Conservation (phyloP, 345 rosid genomes). For the Hibiscus mutabilis region DNA sequence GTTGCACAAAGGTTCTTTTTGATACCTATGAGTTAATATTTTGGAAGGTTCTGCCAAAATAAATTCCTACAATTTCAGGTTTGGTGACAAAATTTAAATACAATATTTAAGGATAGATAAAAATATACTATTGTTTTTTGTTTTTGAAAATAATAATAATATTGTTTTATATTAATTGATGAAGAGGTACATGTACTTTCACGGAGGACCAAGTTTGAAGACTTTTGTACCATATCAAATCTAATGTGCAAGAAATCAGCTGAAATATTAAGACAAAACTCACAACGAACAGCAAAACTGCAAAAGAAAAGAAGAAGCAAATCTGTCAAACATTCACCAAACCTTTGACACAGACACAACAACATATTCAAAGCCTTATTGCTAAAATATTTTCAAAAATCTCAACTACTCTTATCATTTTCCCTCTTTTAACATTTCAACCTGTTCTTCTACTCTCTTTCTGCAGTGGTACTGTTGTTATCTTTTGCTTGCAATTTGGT, state of each 20-base stretch:
- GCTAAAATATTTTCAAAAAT: not conserved
- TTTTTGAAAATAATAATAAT: too few species aligned
- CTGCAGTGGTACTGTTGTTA: not conserved
- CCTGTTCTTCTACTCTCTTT: not conserved
- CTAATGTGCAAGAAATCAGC: not conserved
- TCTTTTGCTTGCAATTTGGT: slow-evolving; percentile 5
- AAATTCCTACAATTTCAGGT: too few species aligned
- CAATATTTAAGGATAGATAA: not conserved
- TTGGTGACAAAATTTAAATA: not conserved
- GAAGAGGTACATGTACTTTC: not conserved
- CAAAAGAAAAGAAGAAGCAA: too few species aligned
- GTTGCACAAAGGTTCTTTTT: too few species aligned
- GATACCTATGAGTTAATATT: too few species aligned
- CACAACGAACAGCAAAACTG: not conserved
- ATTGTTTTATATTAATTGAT: not conserved
- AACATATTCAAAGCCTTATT: not conserved
- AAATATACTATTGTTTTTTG: not conserved
- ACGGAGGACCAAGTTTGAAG: not conserved
- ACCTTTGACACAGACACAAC: not conserved
- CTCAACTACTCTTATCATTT: not conserved
- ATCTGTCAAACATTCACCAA: not conserved
- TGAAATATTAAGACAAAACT: not conserved
- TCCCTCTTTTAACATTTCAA: not conserved
- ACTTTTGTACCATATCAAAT: not conserved
- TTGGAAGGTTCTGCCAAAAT: too few species aligned